Evolutionary conservation across 2,329 filamentous ascomycete species (phyloP).

Genomic region (Emmonsiellopsis sp.): DNA sequence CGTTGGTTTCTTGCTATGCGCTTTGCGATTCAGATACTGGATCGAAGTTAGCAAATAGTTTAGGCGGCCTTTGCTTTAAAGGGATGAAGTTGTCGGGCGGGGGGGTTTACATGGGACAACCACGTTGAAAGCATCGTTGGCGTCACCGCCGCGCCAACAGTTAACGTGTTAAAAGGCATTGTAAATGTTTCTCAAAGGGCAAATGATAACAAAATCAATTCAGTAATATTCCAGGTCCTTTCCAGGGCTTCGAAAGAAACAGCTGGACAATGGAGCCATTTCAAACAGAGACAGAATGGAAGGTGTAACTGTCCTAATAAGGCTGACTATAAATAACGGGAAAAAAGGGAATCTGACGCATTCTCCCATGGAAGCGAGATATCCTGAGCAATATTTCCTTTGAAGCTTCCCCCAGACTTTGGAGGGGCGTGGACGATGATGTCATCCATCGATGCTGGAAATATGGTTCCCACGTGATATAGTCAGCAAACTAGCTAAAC

Average conservation of each 20-base stretch:
- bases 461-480: not conserved
- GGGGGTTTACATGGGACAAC: constrained; percentile 64
- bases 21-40: constrained; percentile 74
- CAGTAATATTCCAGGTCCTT: not conserved
- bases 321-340: too few species aligned
- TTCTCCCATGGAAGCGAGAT: too few species aligned
- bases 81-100: not conserved
- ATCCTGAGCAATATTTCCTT: too few species aligned
- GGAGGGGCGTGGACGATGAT: not conserved
- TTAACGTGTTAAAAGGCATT: constrained; percentile 68
- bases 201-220: not conserved
- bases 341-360: too few species aligned
- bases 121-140: constrained; percentile 82
- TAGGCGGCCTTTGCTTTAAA: constrained; percentile 6
- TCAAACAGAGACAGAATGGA: too few species aligned
- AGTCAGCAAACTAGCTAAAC: not conserved
- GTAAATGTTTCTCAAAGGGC: not conserved
- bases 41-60: constrained; percentile 4
- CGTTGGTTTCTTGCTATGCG: constrained; percentile 68
- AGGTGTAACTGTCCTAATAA: too few species aligned
- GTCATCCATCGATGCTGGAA: not conserved
- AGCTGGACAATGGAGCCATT: too few species aligned
- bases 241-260: not conserved
- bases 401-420: too few species aligned
- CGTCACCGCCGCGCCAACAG: constrained; percentile 73